These are phyloP conservation scores for Cynara cardunculus DNA, from an alignment of 129 eudicot genomes.

Conservation along the genomic window DNA sequence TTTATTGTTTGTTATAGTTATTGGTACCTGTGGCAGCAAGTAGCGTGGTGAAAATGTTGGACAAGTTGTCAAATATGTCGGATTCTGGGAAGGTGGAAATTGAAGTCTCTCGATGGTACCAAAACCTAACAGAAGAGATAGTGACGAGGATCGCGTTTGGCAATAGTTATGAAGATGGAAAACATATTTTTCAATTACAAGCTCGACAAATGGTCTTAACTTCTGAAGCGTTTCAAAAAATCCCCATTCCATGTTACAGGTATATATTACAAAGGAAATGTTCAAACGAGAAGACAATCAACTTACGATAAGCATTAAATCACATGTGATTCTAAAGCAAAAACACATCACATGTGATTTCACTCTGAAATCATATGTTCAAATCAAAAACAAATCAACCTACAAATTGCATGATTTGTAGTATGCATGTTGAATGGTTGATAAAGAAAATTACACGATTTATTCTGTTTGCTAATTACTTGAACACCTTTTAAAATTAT, in stretches of 20 bases:
- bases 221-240: constrained; percentile 72
- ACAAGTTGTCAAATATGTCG: constrained; percentile 60
- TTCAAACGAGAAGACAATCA: not conserved
- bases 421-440: not conserved
- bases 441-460: not conserved
- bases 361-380: not conserved
- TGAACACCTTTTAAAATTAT: not conserved
- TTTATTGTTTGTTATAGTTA: constrained; percentile 36
- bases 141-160: constrained; percentile 72
- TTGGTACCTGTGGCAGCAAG: constrained; percentile 53
- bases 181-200: constrained; percentile 66
- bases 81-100: constrained; percentile 52
- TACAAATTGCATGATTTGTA: not conserved
- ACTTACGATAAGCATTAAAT: too few species aligned
- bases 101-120: constrained; percentile 74
- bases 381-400: not conserved
- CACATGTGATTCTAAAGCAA: too few species aligned
- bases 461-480: not conserved
- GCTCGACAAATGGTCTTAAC: constrained; percentile 69
- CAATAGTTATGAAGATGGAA: constrained; percentile 74
- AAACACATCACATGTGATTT: too few species aligned
- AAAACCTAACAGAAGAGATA: constrained; percentile 59
- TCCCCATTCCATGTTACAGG: constrained; percentile 80
- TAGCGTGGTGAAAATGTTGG: constrained; percentile 59
- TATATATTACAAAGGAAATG: constrained; percentile 7